Conservation (phyloP, 148 eudicot genomes). For the Pouteria glomerata region DNA sequence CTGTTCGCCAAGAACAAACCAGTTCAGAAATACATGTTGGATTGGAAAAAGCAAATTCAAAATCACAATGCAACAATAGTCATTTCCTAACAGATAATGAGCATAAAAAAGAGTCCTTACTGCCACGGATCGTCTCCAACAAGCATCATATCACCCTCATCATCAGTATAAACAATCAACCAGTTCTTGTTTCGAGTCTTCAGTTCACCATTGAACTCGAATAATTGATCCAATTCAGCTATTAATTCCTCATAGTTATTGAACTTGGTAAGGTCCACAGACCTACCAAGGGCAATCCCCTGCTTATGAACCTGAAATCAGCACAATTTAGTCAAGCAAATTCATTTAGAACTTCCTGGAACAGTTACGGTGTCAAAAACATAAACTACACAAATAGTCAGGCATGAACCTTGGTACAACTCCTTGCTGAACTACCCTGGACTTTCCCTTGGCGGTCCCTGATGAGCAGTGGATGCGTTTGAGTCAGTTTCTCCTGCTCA, state of each 20-base stretch:
- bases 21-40: neutral
- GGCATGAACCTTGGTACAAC: constrained; percentile 77
- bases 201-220: constrained; percentile 81
- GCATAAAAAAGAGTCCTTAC: constrained; percentile 38
- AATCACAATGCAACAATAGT: too few relatives aligned
- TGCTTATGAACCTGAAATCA: constrained; percentile 86
- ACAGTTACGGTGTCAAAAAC: neutral
- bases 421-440: constrained; percentile 63
- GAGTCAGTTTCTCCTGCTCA: constrained; percentile 49
- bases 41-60: too few relatives aligned
- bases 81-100: neutral
- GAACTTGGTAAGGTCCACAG: constrained; percentile 88
- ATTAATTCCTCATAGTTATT: constrained; percentile 65
- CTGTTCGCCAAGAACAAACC: constrained; percentile 27
- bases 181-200: constrained; percentile 61
- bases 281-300: constrained; percentile 91
- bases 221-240: constrained; percentile 74
- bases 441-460: constrained; percentile 50
- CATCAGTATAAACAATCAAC: constrained; percentile 86
- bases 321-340: neutral
- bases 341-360: neutral
- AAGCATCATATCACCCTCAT: constrained; percentile 99
- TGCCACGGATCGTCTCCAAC: constrained; percentile 99
- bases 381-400: neutral
- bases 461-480: constrained; percentile 19